These are phyloP conservation scores for Elaphomyces granulatus DNA, from an alignment of 495 filamentous ascomycete species.

Conservation along the genomic window DNA sequence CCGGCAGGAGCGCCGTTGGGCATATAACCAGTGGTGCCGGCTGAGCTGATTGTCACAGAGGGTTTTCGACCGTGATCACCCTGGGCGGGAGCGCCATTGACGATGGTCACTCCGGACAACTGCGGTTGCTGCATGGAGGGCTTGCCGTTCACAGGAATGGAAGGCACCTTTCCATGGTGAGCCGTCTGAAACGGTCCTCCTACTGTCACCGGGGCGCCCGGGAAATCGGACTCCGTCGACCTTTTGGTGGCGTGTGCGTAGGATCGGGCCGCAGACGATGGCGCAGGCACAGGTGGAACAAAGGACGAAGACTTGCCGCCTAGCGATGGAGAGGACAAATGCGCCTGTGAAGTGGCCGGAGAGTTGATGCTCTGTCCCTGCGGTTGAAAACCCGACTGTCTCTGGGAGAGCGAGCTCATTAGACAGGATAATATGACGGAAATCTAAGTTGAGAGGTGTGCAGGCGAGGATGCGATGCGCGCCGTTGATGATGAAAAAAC, in stretches of 20 bases:
- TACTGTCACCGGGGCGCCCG: conserved; percentile 47
- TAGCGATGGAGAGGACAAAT: conserved; percentile 40
- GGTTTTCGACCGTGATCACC: conserved; percentile 67
- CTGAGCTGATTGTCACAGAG: conserved; percentile 75
- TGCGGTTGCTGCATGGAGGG: conserved; percentile 41
- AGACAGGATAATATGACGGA: conserved; percentile 49
- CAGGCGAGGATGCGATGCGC: no score
- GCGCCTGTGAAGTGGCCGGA: conserved; percentile 33
- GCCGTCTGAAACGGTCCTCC: conserved; percentile 38
- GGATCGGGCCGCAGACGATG: conserved; percentile 39
- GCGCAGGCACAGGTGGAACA: conserved; percentile 38
- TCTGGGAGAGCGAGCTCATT: conserved; percentile 37
- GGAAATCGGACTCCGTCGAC: conserved; percentile 58
- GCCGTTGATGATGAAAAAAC: conserved; percentile 24
- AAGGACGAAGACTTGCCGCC: conserved; percentile 43
- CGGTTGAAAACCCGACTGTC: conserved; percentile 38
- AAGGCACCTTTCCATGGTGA: conserved; percentile 72
- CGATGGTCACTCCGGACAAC: conserved; percentile 54
- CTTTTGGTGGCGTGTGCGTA: conserved; percentile 72
- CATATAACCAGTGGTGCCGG: conserved; percentile 55
- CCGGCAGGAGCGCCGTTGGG: conserved; percentile 57
- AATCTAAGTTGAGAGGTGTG: conserved; percentile 52
- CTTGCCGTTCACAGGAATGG: conserved; percentile 71
- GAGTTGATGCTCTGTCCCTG: conserved; percentile 40
- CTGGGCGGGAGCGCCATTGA: conserved; percentile 52